These are phyloP conservation scores for Botryotinia convoluta DNA, from an alignment of 2,329 filamentous ascomycete species.

Conservation along the genomic window DNA sequence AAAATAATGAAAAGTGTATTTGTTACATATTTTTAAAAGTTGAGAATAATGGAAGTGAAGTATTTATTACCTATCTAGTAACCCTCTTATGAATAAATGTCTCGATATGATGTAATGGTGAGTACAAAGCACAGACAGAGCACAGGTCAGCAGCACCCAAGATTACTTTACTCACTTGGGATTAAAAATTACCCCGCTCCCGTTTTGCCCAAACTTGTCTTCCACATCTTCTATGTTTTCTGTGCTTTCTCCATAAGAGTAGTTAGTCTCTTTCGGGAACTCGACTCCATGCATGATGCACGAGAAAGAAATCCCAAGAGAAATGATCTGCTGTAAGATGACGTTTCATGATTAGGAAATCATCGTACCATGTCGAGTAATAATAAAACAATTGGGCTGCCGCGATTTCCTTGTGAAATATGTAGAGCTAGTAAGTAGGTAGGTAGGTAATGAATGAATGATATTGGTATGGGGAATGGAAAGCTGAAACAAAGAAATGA, in stretches of 20 bases:
- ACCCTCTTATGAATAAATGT: neutral
- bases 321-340: constrained; percentile 6
- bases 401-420: constrained; percentile 7
- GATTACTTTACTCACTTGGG: neutral
- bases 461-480: neutral
- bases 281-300: neutral
- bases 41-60: neutral
- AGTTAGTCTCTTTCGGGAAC: neutral
- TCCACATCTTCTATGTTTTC: neutral
- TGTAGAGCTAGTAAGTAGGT: neutral
- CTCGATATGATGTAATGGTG: neutral
- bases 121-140: neutral
- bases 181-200: neutral
- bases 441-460: neutral
- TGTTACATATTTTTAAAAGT: neutral
- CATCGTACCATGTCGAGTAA: neutral
- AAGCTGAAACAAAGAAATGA: neutral
- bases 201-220: neutral
- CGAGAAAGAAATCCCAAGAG: neutral
- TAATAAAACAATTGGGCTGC: neutral
- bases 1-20: neutral
- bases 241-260: neutral
- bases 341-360: neutral
- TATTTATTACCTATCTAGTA: too few species aligned
- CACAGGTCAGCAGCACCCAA: neutral